Evolutionary conservation across 2,329 filamentous ascomycete genomes (phyloP).

Genomic region (Fusarium nelsonii): DNA sequence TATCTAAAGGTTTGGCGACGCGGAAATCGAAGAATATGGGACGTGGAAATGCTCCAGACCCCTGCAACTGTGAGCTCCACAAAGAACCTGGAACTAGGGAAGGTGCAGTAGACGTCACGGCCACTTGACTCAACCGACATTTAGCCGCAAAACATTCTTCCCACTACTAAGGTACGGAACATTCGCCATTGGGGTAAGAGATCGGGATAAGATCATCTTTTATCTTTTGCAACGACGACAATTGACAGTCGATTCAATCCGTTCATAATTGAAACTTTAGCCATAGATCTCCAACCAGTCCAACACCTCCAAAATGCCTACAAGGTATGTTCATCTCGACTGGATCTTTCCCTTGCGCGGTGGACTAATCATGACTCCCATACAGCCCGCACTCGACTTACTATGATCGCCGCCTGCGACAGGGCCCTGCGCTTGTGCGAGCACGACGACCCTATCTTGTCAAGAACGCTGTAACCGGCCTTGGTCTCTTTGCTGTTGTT

Average conservation of each 20-base stretch:
- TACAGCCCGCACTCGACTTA: constrained; percentile 75
- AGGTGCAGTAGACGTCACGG: constrained; percentile 42
- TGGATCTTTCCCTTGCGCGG: not conserved
- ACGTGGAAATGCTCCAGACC: constrained; percentile 43
- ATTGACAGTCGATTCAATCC: constrained; percentile 17
- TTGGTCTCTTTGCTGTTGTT: constrained; percentile 80
- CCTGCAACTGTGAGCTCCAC: constrained; percentile 42
- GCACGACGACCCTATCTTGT: constrained; percentile 92
- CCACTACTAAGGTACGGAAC: constrained; percentile 17
- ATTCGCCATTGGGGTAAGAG: constrained; percentile 8
- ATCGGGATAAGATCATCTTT: constrained; percentile 26
- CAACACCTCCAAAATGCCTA: constrained; percentile 35
- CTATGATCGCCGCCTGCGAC: constrained; percentile 89
- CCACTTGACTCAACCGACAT: constrained; percentile 40
- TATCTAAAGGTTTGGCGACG: constrained; percentile 46
- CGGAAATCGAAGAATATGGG: constrained; percentile 43
- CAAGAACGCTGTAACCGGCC: constrained; percentile 86
- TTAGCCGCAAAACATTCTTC: constrained; percentile 46
- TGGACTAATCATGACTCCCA: constrained; percentile 41
- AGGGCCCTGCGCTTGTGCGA: constrained; percentile 89
- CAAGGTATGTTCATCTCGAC: constrained; percentile 35
- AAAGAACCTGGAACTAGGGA: constrained; percentile 26
- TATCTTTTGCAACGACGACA: constrained; percentile 13
- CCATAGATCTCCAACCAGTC: not conserved
- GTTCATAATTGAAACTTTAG: not conserved